Conservation (phyloP, 2,329 filamentous ascomycete genomes). For the Aspergillus luchuensis region DNA sequence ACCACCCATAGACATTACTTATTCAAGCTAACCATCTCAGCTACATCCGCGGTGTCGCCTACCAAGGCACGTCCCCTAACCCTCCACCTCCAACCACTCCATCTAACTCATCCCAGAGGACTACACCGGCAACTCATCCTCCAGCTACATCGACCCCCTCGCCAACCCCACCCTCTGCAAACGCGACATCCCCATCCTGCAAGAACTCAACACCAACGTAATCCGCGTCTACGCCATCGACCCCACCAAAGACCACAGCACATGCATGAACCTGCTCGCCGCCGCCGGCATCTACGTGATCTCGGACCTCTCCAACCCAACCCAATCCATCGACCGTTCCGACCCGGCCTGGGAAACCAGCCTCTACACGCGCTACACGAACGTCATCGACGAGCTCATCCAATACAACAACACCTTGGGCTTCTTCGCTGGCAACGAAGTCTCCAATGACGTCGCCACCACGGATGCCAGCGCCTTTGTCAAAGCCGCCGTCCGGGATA, state of each 20-base stretch:
- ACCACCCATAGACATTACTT: too few relatives aligned
- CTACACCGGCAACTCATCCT: conserved; percentile 55
- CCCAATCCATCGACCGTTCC: conserved; percentile 79
- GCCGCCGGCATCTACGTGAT: conserved; percentile 91
- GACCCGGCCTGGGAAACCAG: conserved; percentile 75
- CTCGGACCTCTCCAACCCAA: conserved; percentile 81
- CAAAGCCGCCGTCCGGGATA: conserved; percentile 94
- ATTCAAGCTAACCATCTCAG: conserved; percentile 15
- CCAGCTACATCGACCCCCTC: conserved; percentile 77
- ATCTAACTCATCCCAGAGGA: conserved; percentile 54
- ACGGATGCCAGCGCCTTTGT: conserved; percentile 88
- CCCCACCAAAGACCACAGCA: conserved; percentile 71
- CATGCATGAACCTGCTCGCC: conserved; percentile 79
- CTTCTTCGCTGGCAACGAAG: conserved; percentile 98
- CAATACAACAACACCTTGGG: conserved; percentile 88
- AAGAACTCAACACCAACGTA: conserved; percentile 78
- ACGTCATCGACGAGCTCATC: conserved; percentile 75
- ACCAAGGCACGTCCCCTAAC: conserved; percentile 60
- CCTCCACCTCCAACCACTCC: neutral
- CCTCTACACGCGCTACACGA: conserved; percentile 76
- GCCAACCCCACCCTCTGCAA: conserved; percentile 69
- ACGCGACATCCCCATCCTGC: conserved; percentile 79
- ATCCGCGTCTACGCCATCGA: conserved; percentile 94
- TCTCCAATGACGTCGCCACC: conserved; percentile 83
- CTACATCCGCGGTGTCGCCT: conserved; percentile 89